Conservation (phyloP, 2,329 filamentous ascomycete genomes). For the Beauveria sp. region DNA sequence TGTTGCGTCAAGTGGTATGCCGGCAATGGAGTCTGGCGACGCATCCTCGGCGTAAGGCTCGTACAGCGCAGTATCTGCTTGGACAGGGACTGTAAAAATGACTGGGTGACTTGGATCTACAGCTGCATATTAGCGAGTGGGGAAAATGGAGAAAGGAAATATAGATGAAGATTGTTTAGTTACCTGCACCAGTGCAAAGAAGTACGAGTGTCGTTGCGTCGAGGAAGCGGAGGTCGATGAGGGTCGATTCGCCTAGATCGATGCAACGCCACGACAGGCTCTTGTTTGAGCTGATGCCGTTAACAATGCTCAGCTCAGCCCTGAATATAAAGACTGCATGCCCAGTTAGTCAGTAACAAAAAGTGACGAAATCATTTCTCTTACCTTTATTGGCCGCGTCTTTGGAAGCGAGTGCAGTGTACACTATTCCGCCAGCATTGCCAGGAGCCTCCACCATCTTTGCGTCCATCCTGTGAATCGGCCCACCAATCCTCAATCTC, state of each 20-base stretch:
- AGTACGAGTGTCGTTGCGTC: constrained; percentile 54
- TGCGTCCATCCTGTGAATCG: constrained; percentile 47
- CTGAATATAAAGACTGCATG: constrained; percentile 52
- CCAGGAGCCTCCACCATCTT: constrained; percentile 38
- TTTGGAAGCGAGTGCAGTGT: constrained; percentile 35
- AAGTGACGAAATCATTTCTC: constrained; percentile 34
- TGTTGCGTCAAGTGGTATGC: constrained; percentile 12
- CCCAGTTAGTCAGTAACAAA: constrained; percentile 19
- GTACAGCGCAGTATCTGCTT: constrained; percentile 29
- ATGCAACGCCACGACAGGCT: constrained; percentile 33
- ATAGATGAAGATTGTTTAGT: not conserved
- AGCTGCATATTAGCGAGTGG: not conserved
- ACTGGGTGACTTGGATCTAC: constrained; percentile 19
- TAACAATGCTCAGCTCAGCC: constrained; percentile 42
- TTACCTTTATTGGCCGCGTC: constrained; percentile 30
- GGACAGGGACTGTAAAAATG: constrained; percentile 30
- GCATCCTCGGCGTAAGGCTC: constrained; percentile 24
- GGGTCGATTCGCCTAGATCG: constrained; percentile 32
- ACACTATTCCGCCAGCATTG: constrained; percentile 30
- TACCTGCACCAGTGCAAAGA: constrained; percentile 41
- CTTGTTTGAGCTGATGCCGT: constrained; percentile 48
- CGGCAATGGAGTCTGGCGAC: constrained; percentile 4
- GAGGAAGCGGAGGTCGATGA: constrained; percentile 61
- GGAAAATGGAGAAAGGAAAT: not conserved
- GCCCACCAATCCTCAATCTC: constrained; percentile 35